Conservation (phyloP, 1,139 yeast species). For the Pichia sp. region DNA sequence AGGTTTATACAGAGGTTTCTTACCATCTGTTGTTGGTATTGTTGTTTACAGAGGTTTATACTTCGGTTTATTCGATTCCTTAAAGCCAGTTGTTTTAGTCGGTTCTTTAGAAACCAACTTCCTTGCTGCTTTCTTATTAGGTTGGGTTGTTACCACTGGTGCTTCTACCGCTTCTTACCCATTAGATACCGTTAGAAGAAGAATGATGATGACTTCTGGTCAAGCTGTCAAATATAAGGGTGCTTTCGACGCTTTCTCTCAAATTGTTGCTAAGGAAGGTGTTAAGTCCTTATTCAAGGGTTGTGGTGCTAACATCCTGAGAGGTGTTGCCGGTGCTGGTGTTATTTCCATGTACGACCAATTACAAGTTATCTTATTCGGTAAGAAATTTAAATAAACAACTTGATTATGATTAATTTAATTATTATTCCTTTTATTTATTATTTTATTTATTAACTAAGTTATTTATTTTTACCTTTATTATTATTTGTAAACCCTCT, state of each 20-base stretch:
- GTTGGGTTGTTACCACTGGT: constrained; percentile 76
- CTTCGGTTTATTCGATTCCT: constrained; percentile 77
- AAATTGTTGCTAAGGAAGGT: constrained; percentile 73
- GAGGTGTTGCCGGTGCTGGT: constrained; percentile 89
- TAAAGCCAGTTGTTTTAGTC: constrained; percentile 67
- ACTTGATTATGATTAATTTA: constrained; percentile 10
- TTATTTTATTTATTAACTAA: constrained; percentile 1
- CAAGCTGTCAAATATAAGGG: constrained; percentile 72
- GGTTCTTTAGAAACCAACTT: constrained; percentile 68
- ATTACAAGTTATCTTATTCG: constrained; percentile 66
- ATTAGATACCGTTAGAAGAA: constrained; percentile 78
- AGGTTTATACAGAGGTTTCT: constrained; percentile 81
- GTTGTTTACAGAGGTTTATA: constrained; percentile 79
- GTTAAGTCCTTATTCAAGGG: constrained; percentile 70
- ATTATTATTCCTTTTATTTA: constrained; percentile 2
- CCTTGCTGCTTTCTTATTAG: constrained; percentile 69
- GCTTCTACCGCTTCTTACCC: constrained; percentile 79
- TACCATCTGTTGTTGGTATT: constrained; percentile 76
- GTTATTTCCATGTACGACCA: constrained; percentile 76
- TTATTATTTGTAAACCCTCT: constrained; percentile 2
- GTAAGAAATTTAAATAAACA: constrained; percentile 58
- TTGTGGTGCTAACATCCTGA: constrained; percentile 81
- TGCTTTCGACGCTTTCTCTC: constrained; percentile 65
- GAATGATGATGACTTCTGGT: constrained; percentile 86
- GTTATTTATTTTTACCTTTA: constrained; percentile 2